These are phyloP conservation scores for Nicotiana otophora DNA, from an alignment of 257 asterid genomes.

Conservation along the genomic window DNA sequence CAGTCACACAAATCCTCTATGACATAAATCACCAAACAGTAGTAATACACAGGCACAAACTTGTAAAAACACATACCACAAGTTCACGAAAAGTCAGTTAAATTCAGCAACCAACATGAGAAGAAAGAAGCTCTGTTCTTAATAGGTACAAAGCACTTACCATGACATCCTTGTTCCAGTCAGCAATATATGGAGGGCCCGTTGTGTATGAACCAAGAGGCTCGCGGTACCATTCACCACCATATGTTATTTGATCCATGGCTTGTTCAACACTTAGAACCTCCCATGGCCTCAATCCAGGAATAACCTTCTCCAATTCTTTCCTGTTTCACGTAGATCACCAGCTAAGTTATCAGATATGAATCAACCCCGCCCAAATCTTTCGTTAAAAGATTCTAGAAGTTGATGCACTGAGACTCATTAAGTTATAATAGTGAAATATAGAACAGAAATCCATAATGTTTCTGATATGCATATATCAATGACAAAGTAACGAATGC, in stretches of 20 bases:
- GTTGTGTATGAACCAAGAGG: constrained; percentile 82
- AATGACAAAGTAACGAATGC: neutral
- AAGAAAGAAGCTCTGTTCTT: neutral
- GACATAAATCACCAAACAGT: neutral
- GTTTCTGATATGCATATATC: neutral
- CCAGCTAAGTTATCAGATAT: constrained; percentile 2
- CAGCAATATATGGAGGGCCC: constrained; percentile 80
- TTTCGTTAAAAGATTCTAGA: neutral
- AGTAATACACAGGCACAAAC: neutral
- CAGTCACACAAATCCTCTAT: neutral
- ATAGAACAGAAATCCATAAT: neutral
- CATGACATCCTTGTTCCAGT: constrained; percentile 53
- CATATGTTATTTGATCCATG: constrained; percentile 82
- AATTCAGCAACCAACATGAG: neutral
- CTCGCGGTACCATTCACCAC: constrained; percentile 85
- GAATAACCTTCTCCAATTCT: constrained; percentile 56
- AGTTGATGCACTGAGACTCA: neutral
- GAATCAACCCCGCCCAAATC: neutral
- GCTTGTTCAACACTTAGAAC: constrained; percentile 94
- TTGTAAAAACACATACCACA: neutral
- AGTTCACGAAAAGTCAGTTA: neutral
- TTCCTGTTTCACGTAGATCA: constrained; percentile 52
- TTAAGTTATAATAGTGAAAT: neutral
- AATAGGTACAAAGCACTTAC: constrained; percentile 22
- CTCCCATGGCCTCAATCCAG: constrained; percentile 98